These are phyloP conservation scores for Xylaria palmicola DNA, from an alignment of 495 filamentous ascomycete genomes.

Conservation along the genomic window DNA sequence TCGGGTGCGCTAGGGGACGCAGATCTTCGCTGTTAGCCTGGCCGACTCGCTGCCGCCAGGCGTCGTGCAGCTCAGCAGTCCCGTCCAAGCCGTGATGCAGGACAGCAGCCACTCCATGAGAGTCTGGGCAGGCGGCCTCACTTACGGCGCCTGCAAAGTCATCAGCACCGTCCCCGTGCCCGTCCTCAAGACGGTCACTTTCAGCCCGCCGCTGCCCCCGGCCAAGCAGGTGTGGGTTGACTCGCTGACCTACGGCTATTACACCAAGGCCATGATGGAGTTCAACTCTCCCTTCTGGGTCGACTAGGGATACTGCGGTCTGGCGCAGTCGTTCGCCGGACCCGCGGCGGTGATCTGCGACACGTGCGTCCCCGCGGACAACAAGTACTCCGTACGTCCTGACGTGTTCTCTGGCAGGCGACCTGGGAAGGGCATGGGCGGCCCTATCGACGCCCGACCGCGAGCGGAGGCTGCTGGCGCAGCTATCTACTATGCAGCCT, in stretches of 20 bases:
- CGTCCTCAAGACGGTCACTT: slow-evolving; percentile 29
- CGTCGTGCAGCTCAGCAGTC: slow-evolving; percentile 23
- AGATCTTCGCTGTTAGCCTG: slow-evolving; percentile 30
- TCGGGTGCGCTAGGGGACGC: slow-evolving; percentile 33
- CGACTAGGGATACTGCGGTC: slow-evolving; percentile 28
- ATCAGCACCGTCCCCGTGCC: slow-evolving; percentile 32
- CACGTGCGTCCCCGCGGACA: slow-evolving; percentile 25
- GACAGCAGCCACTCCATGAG: background rate
- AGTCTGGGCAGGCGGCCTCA: background rate
- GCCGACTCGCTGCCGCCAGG: slow-evolving; percentile 23
- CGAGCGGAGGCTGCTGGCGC: background rate
- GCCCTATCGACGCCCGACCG: background rate
- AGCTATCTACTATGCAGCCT: background rate
- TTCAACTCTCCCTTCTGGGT: slow-evolving; percentile 36
- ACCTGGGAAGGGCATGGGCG: background rate
- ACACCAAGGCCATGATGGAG: slow-evolving; percentile 37
- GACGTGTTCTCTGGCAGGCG: background rate
- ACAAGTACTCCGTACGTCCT: slow-evolving; percentile 24
- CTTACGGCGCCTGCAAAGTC: slow-evolving; percentile 25
- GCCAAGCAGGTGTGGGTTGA: slow-evolving; percentile 16
- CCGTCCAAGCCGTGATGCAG: slow-evolving; percentile 18
- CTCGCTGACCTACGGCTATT: slow-evolving; percentile 30
- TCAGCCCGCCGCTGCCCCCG: slow-evolving; percentile 29
- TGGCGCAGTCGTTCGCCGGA: slow-evolving; percentile 32
- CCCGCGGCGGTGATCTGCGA: slow-evolving; percentile 37